phyloP scores from a whole-genome alignment of 2,329 filamentous ascomycete species.

The Xenosphaeropsis pyriputrescens region DNA sequence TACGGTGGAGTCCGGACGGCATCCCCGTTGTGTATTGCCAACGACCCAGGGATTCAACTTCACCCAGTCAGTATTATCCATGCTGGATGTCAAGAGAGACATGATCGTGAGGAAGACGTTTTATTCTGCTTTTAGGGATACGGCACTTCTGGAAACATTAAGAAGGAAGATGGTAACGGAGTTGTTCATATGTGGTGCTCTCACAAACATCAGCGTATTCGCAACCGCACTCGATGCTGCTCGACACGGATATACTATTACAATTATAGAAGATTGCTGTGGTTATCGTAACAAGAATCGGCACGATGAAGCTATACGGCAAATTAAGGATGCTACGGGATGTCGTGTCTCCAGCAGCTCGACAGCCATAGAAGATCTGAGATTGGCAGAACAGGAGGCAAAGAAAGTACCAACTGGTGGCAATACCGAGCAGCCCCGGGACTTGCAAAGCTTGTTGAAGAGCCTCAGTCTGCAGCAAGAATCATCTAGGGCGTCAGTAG shows the following conservation, averaged over 20 bases:
- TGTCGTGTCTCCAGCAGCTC: constrained; percentile 16
- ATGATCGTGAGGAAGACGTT: constrained; percentile 49
- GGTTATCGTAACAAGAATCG: constrained; percentile 59
- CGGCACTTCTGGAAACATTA: constrained; percentile 58
- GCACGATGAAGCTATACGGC: constrained; percentile 30
- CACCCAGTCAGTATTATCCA: constrained; percentile 24
- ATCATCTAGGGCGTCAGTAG: constrained; percentile 1
- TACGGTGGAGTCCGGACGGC: constrained; percentile 8
- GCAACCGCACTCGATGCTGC: constrained; percentile 87
- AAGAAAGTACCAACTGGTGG: background rate
- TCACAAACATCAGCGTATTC: constrained; percentile 79
- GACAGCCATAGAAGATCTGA: constrained; percentile 11
- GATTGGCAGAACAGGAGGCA: constrained; percentile 7
- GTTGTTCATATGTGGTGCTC: constrained; percentile 73
- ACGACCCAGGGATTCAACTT: constrained; percentile 31
- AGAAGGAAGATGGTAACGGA: constrained; percentile 82
- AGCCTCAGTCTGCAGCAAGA: constrained; percentile 11
- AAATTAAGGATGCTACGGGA: constrained; percentile 15
- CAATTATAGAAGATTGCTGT: constrained; percentile 76
- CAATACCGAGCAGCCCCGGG: background rate
- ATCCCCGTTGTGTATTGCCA: constrained; percentile 26
- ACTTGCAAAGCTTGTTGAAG: constrained; percentile 14
- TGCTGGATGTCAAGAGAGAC: constrained; percentile 29
- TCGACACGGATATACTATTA: constrained; percentile 75
- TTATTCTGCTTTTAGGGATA: constrained; percentile 78